Percentiles rank a stretch among this genome's conserved stretches.
Evolutionary conservation across 2,329 filamentous ascomycete genomes (phyloP).

Genomic region (Gyromitra esculenta): DNA sequence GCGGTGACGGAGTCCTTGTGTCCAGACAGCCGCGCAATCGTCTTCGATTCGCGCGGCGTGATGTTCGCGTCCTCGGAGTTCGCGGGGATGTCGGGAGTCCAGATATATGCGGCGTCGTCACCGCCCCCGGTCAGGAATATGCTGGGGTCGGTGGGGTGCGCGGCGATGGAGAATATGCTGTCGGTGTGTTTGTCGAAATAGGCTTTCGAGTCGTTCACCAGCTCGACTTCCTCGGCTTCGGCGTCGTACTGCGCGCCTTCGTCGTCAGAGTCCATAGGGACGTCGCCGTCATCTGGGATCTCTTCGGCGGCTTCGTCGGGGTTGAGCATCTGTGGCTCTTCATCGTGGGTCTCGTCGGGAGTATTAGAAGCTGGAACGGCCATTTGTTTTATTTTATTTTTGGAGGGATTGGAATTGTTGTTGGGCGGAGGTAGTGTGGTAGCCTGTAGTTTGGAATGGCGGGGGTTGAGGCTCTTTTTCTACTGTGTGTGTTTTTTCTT

Average conservation of each 20-base stretch:
- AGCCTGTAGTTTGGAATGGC: conserved; percentile 26
- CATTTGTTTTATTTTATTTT: conserved; percentile 16
- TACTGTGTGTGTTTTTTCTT: conserved; percentile 15
- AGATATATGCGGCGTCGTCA: conserved; percentile 84
- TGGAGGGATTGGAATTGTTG: not conserved
- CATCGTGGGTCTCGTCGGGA: conserved; percentile 61
- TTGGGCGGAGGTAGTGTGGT: not conserved
- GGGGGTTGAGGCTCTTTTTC: conserved; percentile 47
- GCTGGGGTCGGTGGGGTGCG: conserved; percentile 80
- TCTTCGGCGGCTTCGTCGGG: conserved; percentile 82
- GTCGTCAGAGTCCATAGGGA: conserved; percentile 81
- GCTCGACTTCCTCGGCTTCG: conserved; percentile 72
- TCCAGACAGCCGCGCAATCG: conserved; percentile 80
- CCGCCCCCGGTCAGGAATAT: conserved; percentile 89
- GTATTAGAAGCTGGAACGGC: conserved; percentile 21
- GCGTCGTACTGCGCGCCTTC: conserved; percentile 69
- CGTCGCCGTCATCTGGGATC: conserved; percentile 74
- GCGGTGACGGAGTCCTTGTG: conserved; percentile 92
- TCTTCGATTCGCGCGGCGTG: conserved; percentile 66
- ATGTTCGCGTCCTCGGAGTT: conserved; percentile 70
- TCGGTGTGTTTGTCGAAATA: conserved; percentile 92
- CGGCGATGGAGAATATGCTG: conserved; percentile 92
- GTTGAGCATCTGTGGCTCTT: conserved; percentile 77
- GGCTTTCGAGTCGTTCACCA: conserved; percentile 91
- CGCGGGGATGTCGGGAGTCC: conserved; percentile 74